phyloP scores from a whole-genome alignment of 2,329 filamentous ascomycete species.

The Nannizzia gypsea region DNA sequence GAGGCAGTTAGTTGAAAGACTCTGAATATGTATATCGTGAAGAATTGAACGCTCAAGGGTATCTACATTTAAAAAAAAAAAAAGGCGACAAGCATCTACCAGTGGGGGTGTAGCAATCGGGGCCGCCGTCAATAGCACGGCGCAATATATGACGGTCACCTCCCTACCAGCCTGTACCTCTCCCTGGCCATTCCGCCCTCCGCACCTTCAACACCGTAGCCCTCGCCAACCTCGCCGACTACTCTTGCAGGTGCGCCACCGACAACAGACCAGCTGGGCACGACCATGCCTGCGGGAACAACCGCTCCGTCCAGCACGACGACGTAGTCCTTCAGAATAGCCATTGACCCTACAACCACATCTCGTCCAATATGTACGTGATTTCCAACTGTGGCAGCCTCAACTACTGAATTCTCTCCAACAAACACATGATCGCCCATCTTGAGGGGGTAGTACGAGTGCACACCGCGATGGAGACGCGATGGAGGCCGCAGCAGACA shows the following conservation, averaged over 20 bases:
- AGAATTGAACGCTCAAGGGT: background rate
- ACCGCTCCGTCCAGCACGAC: slow-evolving; percentile 75
- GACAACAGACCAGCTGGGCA: slow-evolving; percentile 87
- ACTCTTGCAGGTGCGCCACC: slow-evolving; percentile 69
- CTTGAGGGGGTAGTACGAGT: slow-evolving; percentile 64
- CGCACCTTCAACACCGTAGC: slow-evolving; percentile 37
- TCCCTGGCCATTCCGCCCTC: slow-evolving; percentile 35
- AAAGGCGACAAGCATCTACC: background rate
- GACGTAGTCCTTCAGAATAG: slow-evolving; percentile 87
- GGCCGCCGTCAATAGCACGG: background rate
- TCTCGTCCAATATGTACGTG: slow-evolving; percentile 76
- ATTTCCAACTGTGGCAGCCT: slow-evolving; percentile 69
- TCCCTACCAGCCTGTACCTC: slow-evolving; percentile 31
- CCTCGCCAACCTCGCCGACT: slow-evolving; percentile 57
- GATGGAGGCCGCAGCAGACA: slow-evolving; percentile 73
- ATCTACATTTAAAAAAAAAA: background rate
- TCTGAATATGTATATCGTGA: background rate
- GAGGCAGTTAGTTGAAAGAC: background rate
- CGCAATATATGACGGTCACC: slow-evolving; percentile 11
- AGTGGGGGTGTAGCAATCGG: background rate
- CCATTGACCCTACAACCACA: slow-evolving; percentile 71
- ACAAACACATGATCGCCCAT: slow-evolving; percentile 93
- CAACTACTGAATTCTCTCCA: slow-evolving; percentile 60
- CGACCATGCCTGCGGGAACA: slow-evolving; percentile 76
- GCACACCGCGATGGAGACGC: slow-evolving; percentile 60